phyloP scores from a whole-genome alignment of 805 yeast species.

The Ogataea pini region DNA sequence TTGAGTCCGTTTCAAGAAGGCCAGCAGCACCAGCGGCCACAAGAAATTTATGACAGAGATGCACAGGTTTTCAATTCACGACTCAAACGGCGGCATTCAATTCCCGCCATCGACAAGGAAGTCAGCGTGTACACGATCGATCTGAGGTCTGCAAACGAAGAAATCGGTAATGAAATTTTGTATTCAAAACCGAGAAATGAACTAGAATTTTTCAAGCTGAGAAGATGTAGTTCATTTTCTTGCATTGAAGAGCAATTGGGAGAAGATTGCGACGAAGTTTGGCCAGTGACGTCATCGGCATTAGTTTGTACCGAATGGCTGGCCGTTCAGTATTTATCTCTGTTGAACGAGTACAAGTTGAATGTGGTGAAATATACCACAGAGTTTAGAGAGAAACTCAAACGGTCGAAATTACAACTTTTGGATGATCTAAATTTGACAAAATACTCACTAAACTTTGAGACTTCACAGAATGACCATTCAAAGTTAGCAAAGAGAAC shows the following conservation, averaged over 20 bases:
- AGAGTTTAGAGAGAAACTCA: constrained; percentile 17
- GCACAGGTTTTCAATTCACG: constrained; percentile 25
- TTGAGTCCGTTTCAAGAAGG: constrained; percentile 12
- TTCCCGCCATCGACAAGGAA: constrained; percentile 39
- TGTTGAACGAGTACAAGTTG: constrained; percentile 22
- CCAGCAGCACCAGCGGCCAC: not conserved
- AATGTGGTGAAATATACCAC: constrained; percentile 23
- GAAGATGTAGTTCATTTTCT: constrained; percentile 40
- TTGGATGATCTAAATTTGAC: constrained; percentile 22
- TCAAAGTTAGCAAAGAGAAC: constrained; percentile 25
- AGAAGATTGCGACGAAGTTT: constrained; percentile 18
- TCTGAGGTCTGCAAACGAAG: constrained; percentile 24
- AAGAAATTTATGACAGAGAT: constrained; percentile 20
- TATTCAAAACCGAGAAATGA: constrained; percentile 7
- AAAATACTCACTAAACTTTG: constrained; percentile 14
- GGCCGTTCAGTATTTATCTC: constrained; percentile 28
- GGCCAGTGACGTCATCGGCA: constrained; percentile 17
- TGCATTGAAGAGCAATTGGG: constrained; percentile 20
- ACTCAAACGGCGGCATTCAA: constrained; percentile 40
- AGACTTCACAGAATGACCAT: constrained; percentile 17
- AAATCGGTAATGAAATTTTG: constrained; percentile 19
- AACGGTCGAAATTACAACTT: constrained; percentile 18
- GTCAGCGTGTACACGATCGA: constrained; percentile 33
- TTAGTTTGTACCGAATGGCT: constrained; percentile 25
- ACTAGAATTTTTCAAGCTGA: constrained; percentile 17